Evolutionary conservation across 1,284 basidiomycete species (phyloP), one percentile per base, ranked within the genome.

Genomic region (Ceratobasidium sp.): DNA sequence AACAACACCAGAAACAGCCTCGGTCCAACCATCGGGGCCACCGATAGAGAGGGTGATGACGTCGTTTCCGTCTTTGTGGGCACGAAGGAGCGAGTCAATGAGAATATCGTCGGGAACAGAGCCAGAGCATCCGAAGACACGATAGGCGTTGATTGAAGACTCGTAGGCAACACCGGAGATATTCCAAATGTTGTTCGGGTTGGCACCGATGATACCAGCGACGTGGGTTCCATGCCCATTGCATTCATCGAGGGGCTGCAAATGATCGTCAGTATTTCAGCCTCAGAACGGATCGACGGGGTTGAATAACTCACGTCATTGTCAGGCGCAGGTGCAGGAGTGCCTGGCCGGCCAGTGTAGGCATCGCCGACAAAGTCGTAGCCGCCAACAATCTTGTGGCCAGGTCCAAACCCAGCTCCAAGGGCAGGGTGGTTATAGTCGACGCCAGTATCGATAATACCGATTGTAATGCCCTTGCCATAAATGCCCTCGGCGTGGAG

Each of bases 351-450:
- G 2, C 52, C 62, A 11, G 62, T 66, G 6, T 49, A 49, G 2
- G 41, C n/a, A 36, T 75, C 73, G 8, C 70, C 72, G 33, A 84
- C 82, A 33, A 84, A 80, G 71, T 83, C 85, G 56, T 74, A 73
- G 0, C 77, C 77, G 27, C 74, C 74, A 1, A 70, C 70, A 66
- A 78, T 73, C 70, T 80, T 79, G 75, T 77, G 79, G 9, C 77
- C 78, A 0, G 73, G 33, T 9, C 80, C 80, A 64, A 80, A 80
- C 71, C 78, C 78, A 9, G 79, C 79, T 3, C 78, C 82, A 52
- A 84, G 78, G 6, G 78, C 77, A 8, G 79, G 77, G 56, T 79
- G 78, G 13, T 77, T 78, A 73, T 81, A 82, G 71, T 82, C 80
- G 60, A 82, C 76, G 1, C 79, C 79, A 16, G 78, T 75, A 70